Percentiles rank a stretch among this genome's conserved stretches.
phyloP scores from a whole-genome alignment of 305 asterid genomes.

The Solanum hybrid region DNA sequence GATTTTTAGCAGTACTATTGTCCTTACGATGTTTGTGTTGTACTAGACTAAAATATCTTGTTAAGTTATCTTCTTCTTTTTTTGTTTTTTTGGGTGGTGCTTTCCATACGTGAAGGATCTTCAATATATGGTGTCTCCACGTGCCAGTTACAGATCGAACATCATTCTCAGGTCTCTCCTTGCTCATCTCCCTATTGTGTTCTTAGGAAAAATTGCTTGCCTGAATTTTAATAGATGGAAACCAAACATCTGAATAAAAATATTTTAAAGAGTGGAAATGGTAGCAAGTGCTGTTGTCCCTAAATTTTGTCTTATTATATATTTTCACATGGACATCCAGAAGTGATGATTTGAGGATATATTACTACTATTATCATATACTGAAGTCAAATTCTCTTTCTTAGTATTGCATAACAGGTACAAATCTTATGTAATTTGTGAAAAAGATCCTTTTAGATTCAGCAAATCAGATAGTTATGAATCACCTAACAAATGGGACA shows the following conservation, averaged over 20 bases:
- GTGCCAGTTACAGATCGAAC: conserved; percentile 64
- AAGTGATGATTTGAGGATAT: not conserved
- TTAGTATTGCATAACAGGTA: not conserved
- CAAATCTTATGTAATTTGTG: not conserved
- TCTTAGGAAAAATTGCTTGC: not conserved
- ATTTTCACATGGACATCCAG: not conserved
- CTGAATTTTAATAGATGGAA: not conserved
- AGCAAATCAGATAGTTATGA: not conserved
- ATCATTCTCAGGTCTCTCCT: conserved; percentile 46
- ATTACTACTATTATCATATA: not conserved
- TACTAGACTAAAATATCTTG: not conserved
- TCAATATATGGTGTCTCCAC: conserved; percentile 82
- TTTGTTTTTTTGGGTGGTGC: not conserved
- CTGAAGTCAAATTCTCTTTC: not conserved
- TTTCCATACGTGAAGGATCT: conserved; percentile 36
- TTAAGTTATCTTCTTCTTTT: not conserved
- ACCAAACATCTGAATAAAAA: not conserved
- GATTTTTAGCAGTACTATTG: not conserved
- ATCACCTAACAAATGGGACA: not conserved
- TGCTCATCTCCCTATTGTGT: not conserved
- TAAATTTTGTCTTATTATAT: not conserved
- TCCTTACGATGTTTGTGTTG: not conserved
- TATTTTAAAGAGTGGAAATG: not conserved
- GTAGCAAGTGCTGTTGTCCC: not conserved
- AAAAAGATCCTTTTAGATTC: not conserved